These are phyloP conservation scores for Pseudogymnoascus sp. DNA, from an alignment of 2,329 filamentous ascomycete species.

Conservation along the genomic window DNA sequence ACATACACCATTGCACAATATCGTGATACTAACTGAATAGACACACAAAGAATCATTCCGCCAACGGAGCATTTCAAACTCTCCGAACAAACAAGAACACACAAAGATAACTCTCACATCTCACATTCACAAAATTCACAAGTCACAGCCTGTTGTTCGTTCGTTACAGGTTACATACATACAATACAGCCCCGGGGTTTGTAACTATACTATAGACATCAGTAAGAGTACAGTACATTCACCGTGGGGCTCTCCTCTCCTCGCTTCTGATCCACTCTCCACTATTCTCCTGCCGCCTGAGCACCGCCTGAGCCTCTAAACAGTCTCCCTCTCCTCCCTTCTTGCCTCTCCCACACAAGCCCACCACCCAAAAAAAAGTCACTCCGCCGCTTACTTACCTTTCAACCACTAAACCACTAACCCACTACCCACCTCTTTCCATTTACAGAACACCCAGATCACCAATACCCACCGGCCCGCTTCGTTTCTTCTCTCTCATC, in stretches of 20 bases:
- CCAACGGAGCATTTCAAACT: background rate
- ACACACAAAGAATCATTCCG: slow-evolving; percentile 1
- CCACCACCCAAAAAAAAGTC: background rate
- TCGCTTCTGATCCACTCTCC: background rate
- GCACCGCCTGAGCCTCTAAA: background rate
- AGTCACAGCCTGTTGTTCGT: background rate
- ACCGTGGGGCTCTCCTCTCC: background rate
- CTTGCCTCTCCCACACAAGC: background rate
- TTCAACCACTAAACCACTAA: no score
- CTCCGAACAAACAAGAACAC: background rate
- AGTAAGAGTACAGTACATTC: background rate
- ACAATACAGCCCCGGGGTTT: background rate
- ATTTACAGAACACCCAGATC: background rate
- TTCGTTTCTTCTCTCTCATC: background rate
- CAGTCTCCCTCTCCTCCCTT: background rate
- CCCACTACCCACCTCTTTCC: background rate
- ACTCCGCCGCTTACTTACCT: background rate
- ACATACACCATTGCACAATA: no score
- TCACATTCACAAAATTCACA: background rate
- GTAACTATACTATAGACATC: background rate
- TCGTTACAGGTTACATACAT: background rate
- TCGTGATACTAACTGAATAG: no score
- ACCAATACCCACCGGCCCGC: background rate
- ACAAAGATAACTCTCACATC: background rate
- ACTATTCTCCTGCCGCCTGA: slow-evolving; percentile 1